Evolutionary conservation across 2,329 filamentous ascomycete species (phyloP), one percentile per base, ranked within the genome.

Genomic region (Cladophialophora immunda): DNA sequence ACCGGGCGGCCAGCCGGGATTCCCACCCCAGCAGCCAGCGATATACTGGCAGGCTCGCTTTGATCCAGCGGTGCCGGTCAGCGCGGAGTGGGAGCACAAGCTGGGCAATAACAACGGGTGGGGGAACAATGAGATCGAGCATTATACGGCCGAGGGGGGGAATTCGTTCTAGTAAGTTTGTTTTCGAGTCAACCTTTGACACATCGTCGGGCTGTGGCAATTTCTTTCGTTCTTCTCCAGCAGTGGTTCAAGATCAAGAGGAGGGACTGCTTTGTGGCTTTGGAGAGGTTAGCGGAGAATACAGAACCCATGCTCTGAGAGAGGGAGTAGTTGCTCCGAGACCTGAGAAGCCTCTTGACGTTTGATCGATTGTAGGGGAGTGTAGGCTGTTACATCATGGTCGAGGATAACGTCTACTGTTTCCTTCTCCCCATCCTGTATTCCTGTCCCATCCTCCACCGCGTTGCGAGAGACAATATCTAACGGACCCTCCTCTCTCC

Each of bases 41-140:
- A 30, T 66, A 41, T 73, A 73, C 68, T 73, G 71, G 71, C 59
- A 68, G 38, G 62, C 71, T 11, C 58, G 45, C 0, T 70, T 73
- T 62, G 70, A 73, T 27, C 66, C 70, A 6, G 61, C 45, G 11
- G 53, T 36, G 5, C 66, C 69, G 1, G 57, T 73, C 8, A 65
- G 60, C 50, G 54, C 62, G 17, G 68, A 71, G 32, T 73, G 67
- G 67, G 71, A 73, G 41, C 67, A 69, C 25, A 73, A 73, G 56
- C 50, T 67, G 57, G 71, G 71, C 38, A 71, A 72, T 53, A 71
- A 70, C 54, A 68, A 72, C 47, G 71, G 71, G 53, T 73, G 71
- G 71, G 71, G 71, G 9, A 73, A 73, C 58, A 71, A 71, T 53
- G 71, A 73, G 56, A 67, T 71, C 13, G 65, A 73, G 54, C 54